A percentile compares a stretch with the other conserved stretches of the same genome.
Conservation (phyloP, 208 protist genomes). For the Trypanosoma mega region DNA sequence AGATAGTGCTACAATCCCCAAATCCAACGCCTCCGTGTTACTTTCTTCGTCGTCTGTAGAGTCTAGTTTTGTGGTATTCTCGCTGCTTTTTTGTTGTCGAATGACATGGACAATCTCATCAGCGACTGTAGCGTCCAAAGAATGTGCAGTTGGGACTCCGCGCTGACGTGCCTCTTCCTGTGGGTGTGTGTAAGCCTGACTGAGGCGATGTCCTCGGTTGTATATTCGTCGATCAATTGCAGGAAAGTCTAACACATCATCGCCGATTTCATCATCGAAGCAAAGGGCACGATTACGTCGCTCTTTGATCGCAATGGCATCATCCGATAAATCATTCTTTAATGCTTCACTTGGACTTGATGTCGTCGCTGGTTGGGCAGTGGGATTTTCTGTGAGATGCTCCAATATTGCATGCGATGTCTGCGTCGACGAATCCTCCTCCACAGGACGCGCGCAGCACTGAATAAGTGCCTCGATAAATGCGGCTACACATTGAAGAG, state of each 20-base stretch:
- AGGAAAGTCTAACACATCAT: constrained; percentile 18
- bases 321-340: background rate
- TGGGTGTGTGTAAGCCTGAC: constrained; percentile 15
- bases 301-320: background rate
- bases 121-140: no score
- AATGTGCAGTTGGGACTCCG: no score
- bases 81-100: no score
- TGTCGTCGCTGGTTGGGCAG: background rate
- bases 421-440: background rate
- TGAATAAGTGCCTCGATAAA: background rate
- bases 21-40: no score
- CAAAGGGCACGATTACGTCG: background rate
- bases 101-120: no score
- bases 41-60: no score
- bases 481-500: background rate
- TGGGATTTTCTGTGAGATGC: background rate
- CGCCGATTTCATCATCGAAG: constrained; percentile 1
- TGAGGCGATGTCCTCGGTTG: constrained; percentile 11
- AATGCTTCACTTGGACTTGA: background rate
- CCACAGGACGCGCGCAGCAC: background rate
- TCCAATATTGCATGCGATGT: background rate
- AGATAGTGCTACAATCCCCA: no score
- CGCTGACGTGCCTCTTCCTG: no score
- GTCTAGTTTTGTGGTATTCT: no score
- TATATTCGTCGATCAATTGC: constrained; percentile 20